Conservation (phyloP, 306 rosid genomes). For the Quillaja saponaria region DNA sequence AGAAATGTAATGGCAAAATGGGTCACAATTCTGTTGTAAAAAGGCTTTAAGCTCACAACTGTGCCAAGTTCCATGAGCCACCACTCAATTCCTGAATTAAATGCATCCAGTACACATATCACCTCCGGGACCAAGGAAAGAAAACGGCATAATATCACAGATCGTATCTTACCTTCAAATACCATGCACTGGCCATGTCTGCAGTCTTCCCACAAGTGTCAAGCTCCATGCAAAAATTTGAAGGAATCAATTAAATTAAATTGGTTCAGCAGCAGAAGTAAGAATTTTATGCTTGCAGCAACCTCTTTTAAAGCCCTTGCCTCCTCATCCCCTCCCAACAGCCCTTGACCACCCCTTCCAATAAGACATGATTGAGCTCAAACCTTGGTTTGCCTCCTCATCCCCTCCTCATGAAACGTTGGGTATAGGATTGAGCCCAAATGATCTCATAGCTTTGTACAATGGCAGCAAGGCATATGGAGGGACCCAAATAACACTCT, state of each 20-base stretch:
- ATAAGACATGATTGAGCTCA: too few species aligned
- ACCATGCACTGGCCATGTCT: conserved; percentile 31
- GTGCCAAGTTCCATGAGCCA: conserved; percentile 15
- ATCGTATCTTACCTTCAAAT: conserved; percentile 18
- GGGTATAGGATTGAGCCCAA: conserved; percentile 20
- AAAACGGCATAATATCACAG: neutral
- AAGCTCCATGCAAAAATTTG: conserved; percentile 33
- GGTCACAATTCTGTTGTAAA: neutral
- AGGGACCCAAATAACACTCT: conserved; percentile 24
- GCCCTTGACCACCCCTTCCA: too few species aligned
- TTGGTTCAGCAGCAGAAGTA: conserved; percentile 8
- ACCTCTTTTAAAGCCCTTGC: conserved; percentile 30
- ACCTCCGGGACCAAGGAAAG: neutral
- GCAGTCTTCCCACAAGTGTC: conserved; percentile 47
- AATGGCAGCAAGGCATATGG: conserved; percentile 29
- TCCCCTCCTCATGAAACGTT: conserved; percentile 27
- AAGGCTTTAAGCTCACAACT: neutral
- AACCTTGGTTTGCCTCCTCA: too few species aligned
- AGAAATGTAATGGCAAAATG: conserved; percentile 3
- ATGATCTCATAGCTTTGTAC: conserved; percentile 23
- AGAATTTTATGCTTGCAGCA: conserved; percentile 10
- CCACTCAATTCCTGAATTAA: conserved; percentile 30
- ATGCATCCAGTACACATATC: conserved; percentile 13
- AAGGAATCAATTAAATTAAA: conserved; percentile 32
- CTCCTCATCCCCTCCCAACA: too few species aligned